Evolutionary conservation across 495 filamentous ascomycete species (phyloP), one percentile per base, ranked within the genome.

Genomic region (Penicillium lividum): DNA sequence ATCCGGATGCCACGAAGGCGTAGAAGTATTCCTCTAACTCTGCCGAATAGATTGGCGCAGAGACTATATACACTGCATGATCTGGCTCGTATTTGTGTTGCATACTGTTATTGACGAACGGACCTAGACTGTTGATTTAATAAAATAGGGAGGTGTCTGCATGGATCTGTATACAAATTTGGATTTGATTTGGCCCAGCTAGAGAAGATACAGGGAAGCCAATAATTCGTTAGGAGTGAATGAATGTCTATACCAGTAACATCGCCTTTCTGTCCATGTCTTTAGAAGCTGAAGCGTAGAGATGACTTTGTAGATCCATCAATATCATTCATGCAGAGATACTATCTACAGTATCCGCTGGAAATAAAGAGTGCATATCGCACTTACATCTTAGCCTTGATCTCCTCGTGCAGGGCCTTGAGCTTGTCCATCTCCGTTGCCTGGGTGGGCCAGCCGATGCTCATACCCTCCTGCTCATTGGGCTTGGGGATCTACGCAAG

Each of bases 401-500:
- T 75, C 54, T 93, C 88, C 73, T 92, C 91, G 57, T 78, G 76
- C 61, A 94, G 77, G 57, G 81, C 86, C 83, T 93, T 92, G 58
- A 98, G 72, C 71, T 84, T 82, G 8, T 90, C 89, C 88, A 93
- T 95, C 64, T 97, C 89, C 4, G 84, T 79, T 60, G 74, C 72
- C 78, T 92, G 80, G 53, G 84, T 74, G 36, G 92, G 91, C 94
- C 94, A 98, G 27, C 77, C 69, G 57, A 99, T 82, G 25, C 79
- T 84, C 44, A 99, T 75, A 16, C 94, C 94, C 71, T 98, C 89
- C 51, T 79, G 63, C 61, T 86, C 77, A 71, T 92, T 96, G 47
- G 95, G 94, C 79, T 99, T 99, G 52, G 95, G 94, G 63, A 98
- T 99, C 90, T 93, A 60, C 36, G 38, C 43, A 47, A 25, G 36